Evolutionary conservation across 768 basidiomycete genomes (phyloP).

Genomic region (Heimioporus sp.): DNA sequence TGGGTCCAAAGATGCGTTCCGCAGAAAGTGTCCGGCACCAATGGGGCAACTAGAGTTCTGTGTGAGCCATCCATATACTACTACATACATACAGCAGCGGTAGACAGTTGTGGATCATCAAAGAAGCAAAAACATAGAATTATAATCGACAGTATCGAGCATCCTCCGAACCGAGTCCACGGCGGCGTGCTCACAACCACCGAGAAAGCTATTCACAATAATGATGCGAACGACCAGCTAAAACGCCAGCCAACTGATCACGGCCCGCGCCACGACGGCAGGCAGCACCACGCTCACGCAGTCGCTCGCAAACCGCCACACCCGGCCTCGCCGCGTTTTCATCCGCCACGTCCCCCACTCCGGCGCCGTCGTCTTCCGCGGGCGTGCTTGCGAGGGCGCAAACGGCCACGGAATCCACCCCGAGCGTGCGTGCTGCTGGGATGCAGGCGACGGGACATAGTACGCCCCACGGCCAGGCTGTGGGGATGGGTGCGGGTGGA

Average conservation of each 20-base stretch:
- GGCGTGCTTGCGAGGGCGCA: constrained; percentile 49
- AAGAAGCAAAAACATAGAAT: no score
- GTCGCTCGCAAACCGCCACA: constrained; percentile 39
- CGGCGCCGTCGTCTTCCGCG: constrained; percentile 53
- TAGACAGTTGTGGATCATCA: no score
- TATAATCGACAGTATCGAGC: no score
- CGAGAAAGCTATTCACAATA: no score
- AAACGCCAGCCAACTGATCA: constrained; percentile 30
- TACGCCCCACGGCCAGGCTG: constrained; percentile 14
- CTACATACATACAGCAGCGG: no score
- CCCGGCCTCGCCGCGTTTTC: constrained; percentile 10
- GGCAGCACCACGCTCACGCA: constrained; percentile 30
- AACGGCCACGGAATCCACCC: constrained; percentile 49
- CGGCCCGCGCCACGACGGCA: constrained; percentile 21
- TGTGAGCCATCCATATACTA: no score
- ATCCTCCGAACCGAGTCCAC: no score
- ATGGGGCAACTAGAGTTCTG: no score
- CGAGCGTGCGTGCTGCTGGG: constrained; percentile 23
- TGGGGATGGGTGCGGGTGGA: not conserved
- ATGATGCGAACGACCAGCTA: constrained; percentile 1
- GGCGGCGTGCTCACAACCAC: no score
- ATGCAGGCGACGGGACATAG: constrained; percentile 40
- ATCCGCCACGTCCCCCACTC: constrained; percentile 14
- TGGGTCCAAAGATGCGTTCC: no score
- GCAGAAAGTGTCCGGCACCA: no score